phyloP scores from a whole-genome alignment of 1,284 basidiomycete genomes.

The Fomes fomentarius region DNA sequence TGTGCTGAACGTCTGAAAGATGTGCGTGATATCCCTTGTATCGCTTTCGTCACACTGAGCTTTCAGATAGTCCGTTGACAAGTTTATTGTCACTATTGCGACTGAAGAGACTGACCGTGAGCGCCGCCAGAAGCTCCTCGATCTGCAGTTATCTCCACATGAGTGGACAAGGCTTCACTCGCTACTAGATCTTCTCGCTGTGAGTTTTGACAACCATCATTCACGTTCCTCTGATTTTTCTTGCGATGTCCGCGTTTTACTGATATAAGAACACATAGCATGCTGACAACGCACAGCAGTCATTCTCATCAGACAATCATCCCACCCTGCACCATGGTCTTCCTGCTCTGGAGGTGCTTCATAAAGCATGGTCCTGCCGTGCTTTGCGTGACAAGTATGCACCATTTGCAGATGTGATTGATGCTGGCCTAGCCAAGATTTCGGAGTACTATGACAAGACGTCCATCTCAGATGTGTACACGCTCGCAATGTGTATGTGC shows the following conservation, averaged over 20 bases:
- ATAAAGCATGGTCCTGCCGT: slow-evolving; percentile 25
- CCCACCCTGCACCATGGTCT: slow-evolving; percentile 36
- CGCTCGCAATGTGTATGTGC: slow-evolving; percentile 18
- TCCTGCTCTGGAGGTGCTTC: slow-evolving; percentile 38
- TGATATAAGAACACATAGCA: too few species aligned
- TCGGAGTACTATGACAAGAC: neutral
- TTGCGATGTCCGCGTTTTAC: too few species aligned
- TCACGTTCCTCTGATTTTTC: too few species aligned
- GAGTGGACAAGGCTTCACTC: too few species aligned
- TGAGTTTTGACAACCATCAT: slow-evolving; percentile 30
- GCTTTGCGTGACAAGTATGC: slow-evolving; percentile 4
- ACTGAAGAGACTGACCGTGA: slow-evolving; percentile 29
- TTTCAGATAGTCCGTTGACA: slow-evolving; percentile 36
- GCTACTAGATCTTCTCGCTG: slow-evolving; percentile 35
- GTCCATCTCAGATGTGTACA: neutral
- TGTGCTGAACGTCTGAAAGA: too few species aligned
- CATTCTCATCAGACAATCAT: slow-evolving; percentile 39
- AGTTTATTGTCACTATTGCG: slow-evolving; percentile 35
- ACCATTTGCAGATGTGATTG: slow-evolving; percentile 8
- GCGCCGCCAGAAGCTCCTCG: too few species aligned
- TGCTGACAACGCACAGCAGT: slow-evolving; percentile 42
- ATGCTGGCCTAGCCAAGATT: neutral
- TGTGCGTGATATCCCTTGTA: too few species aligned
- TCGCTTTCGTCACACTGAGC: too few species aligned
- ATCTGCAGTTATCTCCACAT: too few species aligned